Evolutionary conservation across 148 eudicot genomes (phyloP).

Genomic region (Vaccinium darrowii): DNA sequence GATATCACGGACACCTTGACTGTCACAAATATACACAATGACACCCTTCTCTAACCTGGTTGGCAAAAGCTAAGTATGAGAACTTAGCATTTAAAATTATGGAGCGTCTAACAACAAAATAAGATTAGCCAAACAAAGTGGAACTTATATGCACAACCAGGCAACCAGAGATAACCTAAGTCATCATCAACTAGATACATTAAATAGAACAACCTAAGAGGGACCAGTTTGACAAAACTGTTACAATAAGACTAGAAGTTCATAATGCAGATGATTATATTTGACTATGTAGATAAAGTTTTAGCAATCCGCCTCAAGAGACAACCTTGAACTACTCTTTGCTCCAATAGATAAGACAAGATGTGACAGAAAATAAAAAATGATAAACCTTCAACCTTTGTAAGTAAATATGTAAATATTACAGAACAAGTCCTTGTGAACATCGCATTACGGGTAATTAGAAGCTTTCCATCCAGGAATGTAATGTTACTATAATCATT

Average conservation of each 20-base stretch:
- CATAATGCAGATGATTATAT: neutral
- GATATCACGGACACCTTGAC: slow-evolving; percentile 94
- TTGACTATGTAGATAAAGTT: neutral
- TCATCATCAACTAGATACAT: neutral
- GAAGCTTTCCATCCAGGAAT: neutral
- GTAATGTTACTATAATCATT: neutral
- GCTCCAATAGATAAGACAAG: neutral
- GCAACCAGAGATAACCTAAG: neutral
- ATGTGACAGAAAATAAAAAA: neutral
- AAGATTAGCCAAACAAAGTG: neutral
- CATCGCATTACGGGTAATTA: neutral
- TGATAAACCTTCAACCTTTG: neutral
- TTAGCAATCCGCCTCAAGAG: neutral
- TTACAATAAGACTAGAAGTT: neutral
- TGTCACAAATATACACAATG: slow-evolving; percentile 92
- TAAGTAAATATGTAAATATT: neutral
- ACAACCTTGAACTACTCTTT: neutral
- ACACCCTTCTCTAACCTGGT: slow-evolving; percentile 96
- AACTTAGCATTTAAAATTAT: neutral
- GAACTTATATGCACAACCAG: neutral
- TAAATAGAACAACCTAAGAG: neutral
- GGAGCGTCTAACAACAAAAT: neutral
- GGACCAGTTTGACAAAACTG: neutral
- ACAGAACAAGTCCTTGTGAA: neutral
- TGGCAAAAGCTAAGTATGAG: slow-evolving; percentile 17